Base-by-base conservation (phyloP, 352 stramenopile species). In the Phytophthora pinifolia region DNA sequence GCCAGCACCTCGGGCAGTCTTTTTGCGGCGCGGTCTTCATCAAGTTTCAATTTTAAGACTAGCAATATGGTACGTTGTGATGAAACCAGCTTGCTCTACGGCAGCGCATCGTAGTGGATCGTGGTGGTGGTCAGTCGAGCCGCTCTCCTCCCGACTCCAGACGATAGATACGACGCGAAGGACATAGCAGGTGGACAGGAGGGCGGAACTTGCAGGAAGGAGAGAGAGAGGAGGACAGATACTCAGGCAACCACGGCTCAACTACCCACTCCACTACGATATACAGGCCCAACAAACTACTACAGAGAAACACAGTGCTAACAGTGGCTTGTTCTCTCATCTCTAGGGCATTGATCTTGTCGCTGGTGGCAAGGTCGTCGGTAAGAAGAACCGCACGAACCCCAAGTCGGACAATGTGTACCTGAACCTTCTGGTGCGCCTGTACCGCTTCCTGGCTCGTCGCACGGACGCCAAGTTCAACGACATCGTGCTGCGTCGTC, bases 331-430 rank as follows among this genome's bases (percentile, higher is more conserved):
- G 52, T 58, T 29, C 13, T 66, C 15, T 59, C n/a, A 55, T 45
- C 17, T 34, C 54, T 64, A 96, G 97, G 97, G 97, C 96, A 99
- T 99, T 76, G 97, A 99, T 98, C 84, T 99, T 70, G 97, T 98
- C 80, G 96, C 97, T 67, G 98, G 97, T 84, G 97, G 97, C 77
- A 97, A 98, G 79, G 91, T 97, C 74, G 87, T 96, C 45, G 97
- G 96, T 53, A 98, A 99, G 88, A 99, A 99, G 81, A 94, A 95
- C 76, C 96, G 97, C 59, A 98, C 85, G 65, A 96, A 95, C 62
- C 94, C 97, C 58, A 99, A 99, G 90, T 99, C 94, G 51, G 88
- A 98, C 54, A 99, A 99, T 90, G 92, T 98, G 64, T 99, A 99
- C 89, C 90, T 98, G 64, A 97, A 98, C 72, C 91, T 99, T 18